Base-by-base conservation (phyloP, 805 yeast genomes). In the Jamesozyma lodderae region DNA sequence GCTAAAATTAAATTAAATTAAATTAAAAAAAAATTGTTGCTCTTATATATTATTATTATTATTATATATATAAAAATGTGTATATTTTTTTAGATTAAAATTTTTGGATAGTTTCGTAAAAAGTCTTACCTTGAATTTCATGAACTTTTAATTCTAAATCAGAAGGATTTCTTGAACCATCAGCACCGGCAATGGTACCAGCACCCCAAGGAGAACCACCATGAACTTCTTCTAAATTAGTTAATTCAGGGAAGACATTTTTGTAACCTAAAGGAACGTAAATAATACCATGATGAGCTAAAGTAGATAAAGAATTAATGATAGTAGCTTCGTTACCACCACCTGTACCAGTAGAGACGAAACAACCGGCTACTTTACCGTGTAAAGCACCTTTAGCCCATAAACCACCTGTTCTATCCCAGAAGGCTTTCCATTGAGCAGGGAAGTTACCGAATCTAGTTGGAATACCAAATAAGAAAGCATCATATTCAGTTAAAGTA, bases 201-300 rank as follows among this genome's bases (percentile, higher is more conserved):
- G 94, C 86, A 63, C 94, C 94, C 81, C 86, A 85, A 37, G 94
- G 74, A 39, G 88, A 75, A 51, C 81, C 80, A 52, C 94, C 94
- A 56, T 80, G 88, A 40, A 72, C 69, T 64, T 79, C 88, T 16
- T 68, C 70, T 41, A 80, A 54, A 59, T 70, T 70, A 35, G 70
- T 56, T 50, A 77, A 59, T 42, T 72, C 71, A 35, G 73, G 70
- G 56, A 77, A 75, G 29, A 68, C 70, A 26, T 69, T 61, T 37
- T 70, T 76, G 65, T 73, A 74, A 55, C 95, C 95, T 51, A 84
- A 70, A 45, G 95, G 95, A 42, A 85, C 77, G 60, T 62, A 84
- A 49, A 79, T 66, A 67, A 84, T 70, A 57, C 94, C 94, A 57
- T 84, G 94, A 62, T 85, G 94, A 31, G 75, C 77, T 43, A 80